phyloP scores from a whole-genome alignment of 129 eudicot genomes.

The Erigeron canadensis region DNA sequence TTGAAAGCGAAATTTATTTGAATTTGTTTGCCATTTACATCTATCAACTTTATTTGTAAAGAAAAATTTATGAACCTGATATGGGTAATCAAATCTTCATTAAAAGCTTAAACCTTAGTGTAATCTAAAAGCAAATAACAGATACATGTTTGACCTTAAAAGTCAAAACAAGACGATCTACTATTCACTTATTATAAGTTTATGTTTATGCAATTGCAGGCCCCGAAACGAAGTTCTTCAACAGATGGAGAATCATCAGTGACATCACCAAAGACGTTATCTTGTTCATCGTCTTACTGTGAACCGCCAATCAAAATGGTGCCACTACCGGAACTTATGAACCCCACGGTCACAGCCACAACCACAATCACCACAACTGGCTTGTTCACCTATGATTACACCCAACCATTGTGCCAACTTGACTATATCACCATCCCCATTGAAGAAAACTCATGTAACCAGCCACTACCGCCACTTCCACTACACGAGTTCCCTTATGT shows the following conservation, averaged over 20 bases:
- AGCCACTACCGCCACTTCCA: constrained; percentile 24
- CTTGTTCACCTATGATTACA: constrained; percentile 36
- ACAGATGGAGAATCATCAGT: constrained; percentile 53
- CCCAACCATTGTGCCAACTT: constrained; percentile 23
- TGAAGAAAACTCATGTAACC: constrained; percentile 33
- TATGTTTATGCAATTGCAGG: constrained; percentile 42
- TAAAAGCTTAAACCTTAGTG: not conserved
- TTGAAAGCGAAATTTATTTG: not conserved
- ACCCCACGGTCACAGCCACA: constrained; percentile 17
- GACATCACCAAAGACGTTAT: constrained; percentile 38
- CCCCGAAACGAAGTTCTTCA: constrained; percentile 50
- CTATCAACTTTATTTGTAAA: not conserved
- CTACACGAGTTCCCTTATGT: constrained; percentile 39
- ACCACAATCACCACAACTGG: not conserved
- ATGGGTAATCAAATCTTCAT: not conserved
- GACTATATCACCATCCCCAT: constrained; percentile 31
- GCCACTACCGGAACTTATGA: constrained; percentile 42
- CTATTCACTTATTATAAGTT: not conserved
- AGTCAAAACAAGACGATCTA: constrained; percentile 3
- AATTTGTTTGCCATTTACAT: not conserved
- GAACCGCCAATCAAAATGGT: constrained; percentile 41
- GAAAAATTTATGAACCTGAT: not conserved
- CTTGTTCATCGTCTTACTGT: constrained; percentile 45
- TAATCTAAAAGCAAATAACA: not conserved
- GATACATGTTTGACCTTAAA: constrained; percentile 13